Evolutionary conservation across 768 basidiomycete genomes (phyloP), one percentile per base, ranked within the genome.

Genomic region (Collybiopsis confluens): DNA sequence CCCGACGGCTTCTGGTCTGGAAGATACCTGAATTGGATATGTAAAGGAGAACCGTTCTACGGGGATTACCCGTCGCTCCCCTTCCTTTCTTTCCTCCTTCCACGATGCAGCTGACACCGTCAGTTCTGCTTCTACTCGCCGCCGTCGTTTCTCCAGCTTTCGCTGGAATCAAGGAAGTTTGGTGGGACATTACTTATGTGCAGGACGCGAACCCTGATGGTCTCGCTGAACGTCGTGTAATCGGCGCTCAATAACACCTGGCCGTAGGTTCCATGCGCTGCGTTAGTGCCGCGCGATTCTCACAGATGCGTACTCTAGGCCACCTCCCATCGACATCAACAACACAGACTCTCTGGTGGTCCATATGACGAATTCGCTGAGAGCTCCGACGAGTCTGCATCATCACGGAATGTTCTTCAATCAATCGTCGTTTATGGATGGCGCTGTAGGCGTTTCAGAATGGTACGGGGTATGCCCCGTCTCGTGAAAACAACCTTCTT

Each of bases 381-480:
- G 87, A 50, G 58, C 72, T 24, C 79, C 85, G 0, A 79, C 88
- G 0, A 78, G 86, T 1, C 71, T 98, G 15, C 96, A 98, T 67
- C 88, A 95, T 64, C 95, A 97, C 70, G 96, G 96, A 58, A 91
- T 96, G 87, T 93, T 84, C 72, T 93, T 97, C 77, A 95, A 94
- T 66, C 78, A 81, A 1, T 79, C 88, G 0, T 80, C 82, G 16
- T 97, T 90, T 85, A 87, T 86, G 76, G 96, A 98, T 67, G 96
- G 96, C 33, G 92, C 96, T 0, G 68, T 80, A 30, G 82, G 77
- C 5, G 83, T 93, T 36, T 80, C 88, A 0, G 91, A 98, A 74
- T 98, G 93, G 90, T 89, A 65, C 45, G 70, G 15, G 44, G 3
- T 27, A 10, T 13, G 4, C 45, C 42, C 16, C 11, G 20, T 10